Evolutionary conservation across 2,329 filamentous ascomycete genomes (phyloP).

Genomic region (Fusarium coffeatum): DNA sequence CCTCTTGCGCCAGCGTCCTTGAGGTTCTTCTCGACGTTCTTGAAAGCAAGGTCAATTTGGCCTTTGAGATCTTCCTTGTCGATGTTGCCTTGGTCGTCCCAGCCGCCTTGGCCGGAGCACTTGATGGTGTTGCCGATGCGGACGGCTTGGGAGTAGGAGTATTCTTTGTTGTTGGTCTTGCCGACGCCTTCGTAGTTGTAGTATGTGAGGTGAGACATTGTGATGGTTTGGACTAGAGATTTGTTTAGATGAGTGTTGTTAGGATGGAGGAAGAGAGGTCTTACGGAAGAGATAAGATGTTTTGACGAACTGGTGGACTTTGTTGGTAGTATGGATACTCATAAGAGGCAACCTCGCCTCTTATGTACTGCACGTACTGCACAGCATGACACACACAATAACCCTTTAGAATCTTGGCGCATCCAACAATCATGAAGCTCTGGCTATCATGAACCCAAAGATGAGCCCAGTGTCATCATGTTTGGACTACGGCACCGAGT

Average conservation of each 20-base stretch:
- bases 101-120: slow-evolving; percentile 43
- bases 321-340: not conserved
- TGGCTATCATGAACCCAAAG: not conserved
- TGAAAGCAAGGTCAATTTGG: slow-evolving; percentile 65
- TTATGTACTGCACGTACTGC: slow-evolving; percentile 30
- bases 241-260: not conserved
- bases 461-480: not conserved
- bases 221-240: not conserved
- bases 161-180: slow-evolving; percentile 39
- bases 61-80: slow-evolving; percentile 53
- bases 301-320: not conserved
- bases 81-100: slow-evolving; percentile 37
- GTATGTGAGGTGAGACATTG: slow-evolving; percentile 50
- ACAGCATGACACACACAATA: not conserved
- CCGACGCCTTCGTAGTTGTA: slow-evolving; percentile 51
- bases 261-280: not conserved
- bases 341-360: not conserved
- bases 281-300: not conserved
- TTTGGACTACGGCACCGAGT: not conserved
- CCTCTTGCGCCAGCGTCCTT: slow-evolving; percentile 66
- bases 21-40: slow-evolving; percentile 65
- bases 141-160: slow-evolving; percentile 43
- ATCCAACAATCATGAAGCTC: not conserved
- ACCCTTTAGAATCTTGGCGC: slow-evolving; percentile 18
- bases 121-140: slow-evolving; percentile 38